phyloP scores from a whole-genome alignment of 768 basidiomycete genomes.

The Trametes cingulata region DNA sequence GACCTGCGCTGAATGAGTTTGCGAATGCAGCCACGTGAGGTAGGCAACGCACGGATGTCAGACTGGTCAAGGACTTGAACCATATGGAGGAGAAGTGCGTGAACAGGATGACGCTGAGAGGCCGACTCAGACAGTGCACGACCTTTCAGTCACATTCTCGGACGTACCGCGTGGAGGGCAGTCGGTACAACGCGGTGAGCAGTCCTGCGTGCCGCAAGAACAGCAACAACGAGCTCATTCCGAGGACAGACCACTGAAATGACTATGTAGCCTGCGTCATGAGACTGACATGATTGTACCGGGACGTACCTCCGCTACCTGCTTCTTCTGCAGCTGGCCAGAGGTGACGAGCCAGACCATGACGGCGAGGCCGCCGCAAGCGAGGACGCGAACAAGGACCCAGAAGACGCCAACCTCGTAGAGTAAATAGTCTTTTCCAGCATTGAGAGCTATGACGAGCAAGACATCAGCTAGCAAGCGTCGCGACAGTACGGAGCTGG shows the following conservation, averaged over 20 bases:
- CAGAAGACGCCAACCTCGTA: slow-evolving; percentile 73
- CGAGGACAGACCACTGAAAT: slow-evolving; percentile 70
- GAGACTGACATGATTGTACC: slow-evolving; percentile 1
- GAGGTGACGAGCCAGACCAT: slow-evolving; percentile 60
- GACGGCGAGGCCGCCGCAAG: slow-evolving; percentile 67
- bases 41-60: slow-evolving; percentile 45
- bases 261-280: neutral
- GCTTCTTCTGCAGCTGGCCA: slow-evolving; percentile 53
- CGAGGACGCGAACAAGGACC: slow-evolving; percentile 72
- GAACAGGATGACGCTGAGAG: slow-evolving; percentile 62
- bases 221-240: slow-evolving; percentile 57
- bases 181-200: slow-evolving; percentile 65
- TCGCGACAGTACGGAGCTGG: slow-evolving; percentile 50
- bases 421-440: slow-evolving; percentile 67
- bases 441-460: slow-evolving; percentile 61
- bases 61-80: slow-evolving; percentile 53
- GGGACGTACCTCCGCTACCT: slow-evolving; percentile 57
- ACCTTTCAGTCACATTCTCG: neutral
- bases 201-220: slow-evolving; percentile 70
- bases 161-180: slow-evolving; percentile 65
- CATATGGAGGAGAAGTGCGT: slow-evolving; percentile 70
- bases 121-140: too few relatives aligned
- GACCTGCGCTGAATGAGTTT: slow-evolving; percentile 38
- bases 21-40: too few relatives aligned
- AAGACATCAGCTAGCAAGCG: slow-evolving; percentile 63